Percentiles rank a stretch among this genome's conserved stretches.
These are phyloP conservation scores for Suillus brevipes DNA, from an alignment of 768 basidiomycete genomes.

Conservation along the genomic window DNA sequence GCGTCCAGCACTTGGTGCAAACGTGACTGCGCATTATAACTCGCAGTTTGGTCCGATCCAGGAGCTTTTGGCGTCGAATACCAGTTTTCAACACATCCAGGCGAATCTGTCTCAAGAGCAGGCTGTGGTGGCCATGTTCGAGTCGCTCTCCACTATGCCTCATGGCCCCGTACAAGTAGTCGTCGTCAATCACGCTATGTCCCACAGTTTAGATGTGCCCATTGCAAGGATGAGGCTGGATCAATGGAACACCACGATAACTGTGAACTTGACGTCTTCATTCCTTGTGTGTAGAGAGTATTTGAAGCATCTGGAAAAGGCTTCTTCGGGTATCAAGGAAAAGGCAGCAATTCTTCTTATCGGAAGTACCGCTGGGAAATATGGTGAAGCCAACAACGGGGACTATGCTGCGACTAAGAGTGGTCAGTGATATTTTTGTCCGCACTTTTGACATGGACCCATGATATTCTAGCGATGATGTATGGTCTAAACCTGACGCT, in stretches of 20 bases:
- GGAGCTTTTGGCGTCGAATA: constrained; percentile 39
- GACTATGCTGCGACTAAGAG: constrained; percentile 72
- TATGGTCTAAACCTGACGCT: constrained; percentile 65
- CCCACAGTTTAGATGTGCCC: constrained; percentile 44
- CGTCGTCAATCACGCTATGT: constrained; percentile 64
- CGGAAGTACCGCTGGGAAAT: constrained; percentile 73
- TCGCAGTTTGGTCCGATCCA: constrained; percentile 45
- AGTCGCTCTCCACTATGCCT: constrained; percentile 33
- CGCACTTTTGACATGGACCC: background rate
- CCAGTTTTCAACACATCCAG: constrained; percentile 38
- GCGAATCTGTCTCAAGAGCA: constrained; percentile 61
- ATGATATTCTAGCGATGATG: constrained; percentile 56
- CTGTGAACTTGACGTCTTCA: constrained; percentile 63
- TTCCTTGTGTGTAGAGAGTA: constrained; percentile 71
- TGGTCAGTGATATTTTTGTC: constrained; percentile 36
- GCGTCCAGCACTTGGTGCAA: constrained; percentile 62
- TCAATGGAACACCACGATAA: constrained; percentile 63
- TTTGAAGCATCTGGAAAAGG: constrained; percentile 44
- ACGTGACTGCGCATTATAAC: constrained; percentile 73
- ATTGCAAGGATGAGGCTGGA: constrained; percentile 58
- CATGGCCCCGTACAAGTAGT: constrained; percentile 57
- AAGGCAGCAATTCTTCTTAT: constrained; percentile 64
- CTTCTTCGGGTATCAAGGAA: constrained; percentile 43
- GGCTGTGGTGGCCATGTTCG: constrained; percentile 53
- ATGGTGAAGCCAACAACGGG: constrained; percentile 65